phyloP scores from a whole-genome alignment of 257 asterid species.

The Solanum ahanhuiri region DNA sequence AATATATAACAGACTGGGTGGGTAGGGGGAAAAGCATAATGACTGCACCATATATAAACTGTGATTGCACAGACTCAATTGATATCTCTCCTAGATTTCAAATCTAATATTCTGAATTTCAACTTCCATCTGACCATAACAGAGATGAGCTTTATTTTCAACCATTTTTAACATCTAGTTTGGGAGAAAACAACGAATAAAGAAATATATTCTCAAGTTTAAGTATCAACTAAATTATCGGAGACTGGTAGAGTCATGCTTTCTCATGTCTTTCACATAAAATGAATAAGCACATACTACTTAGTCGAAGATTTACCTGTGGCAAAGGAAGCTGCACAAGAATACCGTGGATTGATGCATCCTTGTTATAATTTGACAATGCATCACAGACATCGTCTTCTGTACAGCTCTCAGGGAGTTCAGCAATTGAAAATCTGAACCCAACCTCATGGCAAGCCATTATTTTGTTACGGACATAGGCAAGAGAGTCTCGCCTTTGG shows the following conservation, averaged over 20 bases:
- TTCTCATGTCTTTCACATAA: neutral
- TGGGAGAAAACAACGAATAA: neutral
- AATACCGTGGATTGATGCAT: slow-evolving; percentile 70
- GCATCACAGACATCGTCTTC: slow-evolving; percentile 50
- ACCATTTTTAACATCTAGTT: neutral
- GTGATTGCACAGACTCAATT: neutral
- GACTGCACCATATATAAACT: neutral
- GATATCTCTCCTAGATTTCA: neutral
- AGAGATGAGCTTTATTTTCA: neutral
- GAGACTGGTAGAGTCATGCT: neutral
- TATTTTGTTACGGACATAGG: slow-evolving; percentile 65
- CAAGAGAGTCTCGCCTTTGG: slow-evolving; percentile 59
- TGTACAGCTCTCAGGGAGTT: slow-evolving; percentile 53
- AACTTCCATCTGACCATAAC: neutral
- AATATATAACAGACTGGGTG: neutral
- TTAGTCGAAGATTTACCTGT: slow-evolving; percentile 33
- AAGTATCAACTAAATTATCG: neutral
- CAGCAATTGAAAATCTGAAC: slow-evolving; percentile 36
- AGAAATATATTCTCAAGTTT: neutral
- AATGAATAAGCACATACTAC: neutral
- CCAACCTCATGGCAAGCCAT: slow-evolving; percentile 85
- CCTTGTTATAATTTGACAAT: slow-evolving; percentile 44
- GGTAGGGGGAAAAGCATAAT: neutral
- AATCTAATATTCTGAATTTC: neutral
- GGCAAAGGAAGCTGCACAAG: slow-evolving; percentile 96